A percentile compares a stretch with the other conserved stretches of the same genome.
Conservation (phyloP, 129 eudicot species). For the Centrapalus pauciflorus region DNA sequence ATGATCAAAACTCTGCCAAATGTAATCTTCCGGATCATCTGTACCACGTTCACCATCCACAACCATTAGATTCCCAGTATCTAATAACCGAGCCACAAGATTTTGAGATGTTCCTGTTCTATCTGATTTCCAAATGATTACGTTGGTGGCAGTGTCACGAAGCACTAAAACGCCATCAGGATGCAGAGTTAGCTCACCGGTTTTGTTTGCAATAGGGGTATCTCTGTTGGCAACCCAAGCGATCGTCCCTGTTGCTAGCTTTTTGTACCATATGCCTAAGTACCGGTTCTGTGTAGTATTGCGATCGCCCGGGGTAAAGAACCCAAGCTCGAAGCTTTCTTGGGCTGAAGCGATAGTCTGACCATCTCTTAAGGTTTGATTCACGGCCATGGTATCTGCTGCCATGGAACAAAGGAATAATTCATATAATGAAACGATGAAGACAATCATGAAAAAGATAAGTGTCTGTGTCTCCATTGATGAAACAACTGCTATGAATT, state of each 20-base stretch:
- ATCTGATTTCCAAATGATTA: slow-evolving; percentile 16
- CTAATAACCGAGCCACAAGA: background rate
- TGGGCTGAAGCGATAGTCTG: slow-evolving; percentile 4
- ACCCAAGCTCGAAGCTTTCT: slow-evolving; percentile 19
- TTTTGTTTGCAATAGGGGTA: background rate
- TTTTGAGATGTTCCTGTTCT: background rate
- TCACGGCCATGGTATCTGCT: background rate
- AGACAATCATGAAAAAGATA: no score
- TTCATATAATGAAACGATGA: no score
- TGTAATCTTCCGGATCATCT: background rate
- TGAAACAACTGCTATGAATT: no score
- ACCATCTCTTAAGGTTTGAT: slow-evolving; percentile 18
- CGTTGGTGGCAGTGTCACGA: background rate
- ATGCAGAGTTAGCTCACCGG: slow-evolving; percentile 19
- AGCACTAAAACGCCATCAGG: slow-evolving; percentile 8
- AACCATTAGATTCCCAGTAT: slow-evolving; percentile 17
- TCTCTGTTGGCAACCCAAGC: slow-evolving; percentile 30
- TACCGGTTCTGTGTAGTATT: slow-evolving; percentile 8
- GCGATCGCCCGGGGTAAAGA: slow-evolving; percentile 6
- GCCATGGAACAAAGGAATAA: background rate
- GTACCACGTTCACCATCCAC: background rate
- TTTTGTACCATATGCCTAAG: slow-evolving; percentile 23
- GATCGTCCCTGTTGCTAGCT: background rate
- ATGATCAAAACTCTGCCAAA: slow-evolving; percentile 34
- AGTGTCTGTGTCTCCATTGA: no score